These are phyloP conservation scores for Clavispora vitiphila DNA, from an alignment of 805 yeast species.

Conservation along the genomic window DNA sequence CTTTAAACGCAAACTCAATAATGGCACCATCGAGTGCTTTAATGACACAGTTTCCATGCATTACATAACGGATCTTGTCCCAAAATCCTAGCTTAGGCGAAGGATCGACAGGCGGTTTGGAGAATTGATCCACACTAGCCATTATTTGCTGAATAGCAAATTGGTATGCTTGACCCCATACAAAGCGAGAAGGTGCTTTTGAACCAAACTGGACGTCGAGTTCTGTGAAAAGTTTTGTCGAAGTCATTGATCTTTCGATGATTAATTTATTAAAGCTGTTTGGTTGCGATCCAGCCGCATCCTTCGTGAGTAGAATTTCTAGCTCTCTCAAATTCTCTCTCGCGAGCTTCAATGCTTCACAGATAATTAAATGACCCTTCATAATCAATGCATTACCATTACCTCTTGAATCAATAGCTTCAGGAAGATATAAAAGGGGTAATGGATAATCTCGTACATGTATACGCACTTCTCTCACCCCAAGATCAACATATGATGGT, in stretches of 20 bases:
- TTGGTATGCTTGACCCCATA: slow-evolving; percentile 83
- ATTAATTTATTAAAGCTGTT: slow-evolving; percentile 30
- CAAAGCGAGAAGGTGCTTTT: slow-evolving; percentile 53
- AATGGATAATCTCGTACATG: slow-evolving; percentile 83
- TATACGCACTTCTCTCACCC: slow-evolving; percentile 56
- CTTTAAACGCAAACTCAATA: slow-evolving; percentile 60
- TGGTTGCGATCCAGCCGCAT: slow-evolving; percentile 23
- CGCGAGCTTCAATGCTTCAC: slow-evolving; percentile 55
- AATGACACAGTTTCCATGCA: slow-evolving; percentile 67
- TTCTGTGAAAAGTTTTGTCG: slow-evolving; percentile 68
- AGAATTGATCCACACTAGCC: slow-evolving; percentile 72
- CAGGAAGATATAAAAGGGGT: slow-evolving; percentile 73
- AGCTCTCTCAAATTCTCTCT: slow-evolving; percentile 53
- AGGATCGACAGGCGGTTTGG: slow-evolving; percentile 87
- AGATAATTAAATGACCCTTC: slow-evolving; percentile 62
- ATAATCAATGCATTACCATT: slow-evolving; percentile 23
- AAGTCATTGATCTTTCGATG: slow-evolving; percentile 71
- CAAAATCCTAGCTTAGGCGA: slow-evolving; percentile 84
- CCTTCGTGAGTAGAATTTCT: slow-evolving; percentile 55
- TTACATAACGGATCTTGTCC: slow-evolving; percentile 76
- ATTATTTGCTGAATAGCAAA: slow-evolving; percentile 80
- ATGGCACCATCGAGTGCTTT: slow-evolving; percentile 45
- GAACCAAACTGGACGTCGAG: slow-evolving; percentile 53
- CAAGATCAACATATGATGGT: slow-evolving; percentile 57
- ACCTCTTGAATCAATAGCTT: slow-evolving; percentile 21